A percentile compares a stretch with the other conserved stretches of the same genome.
These are phyloP conservation scores for Aureobasidium melanogenum DNA, from an alignment of 2,329 filamentous ascomycete species.

Conservation along the genomic window DNA sequence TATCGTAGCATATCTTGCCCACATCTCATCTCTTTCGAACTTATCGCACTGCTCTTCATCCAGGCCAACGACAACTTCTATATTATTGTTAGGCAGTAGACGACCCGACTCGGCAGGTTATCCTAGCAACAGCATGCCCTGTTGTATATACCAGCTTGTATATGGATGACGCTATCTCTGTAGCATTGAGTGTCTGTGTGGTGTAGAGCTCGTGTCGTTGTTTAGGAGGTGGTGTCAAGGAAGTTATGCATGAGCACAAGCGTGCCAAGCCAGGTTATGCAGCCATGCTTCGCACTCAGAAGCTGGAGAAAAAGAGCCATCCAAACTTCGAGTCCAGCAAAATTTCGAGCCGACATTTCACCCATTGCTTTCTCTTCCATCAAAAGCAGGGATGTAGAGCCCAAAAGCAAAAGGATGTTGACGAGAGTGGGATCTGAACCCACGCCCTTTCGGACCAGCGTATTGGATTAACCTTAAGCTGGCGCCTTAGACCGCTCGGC, in stretches of 20 bases:
- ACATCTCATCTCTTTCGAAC: background rate
- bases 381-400: background rate
- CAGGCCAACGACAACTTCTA: background rate
- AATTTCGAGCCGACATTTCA: too few relatives aligned
- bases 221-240: background rate
- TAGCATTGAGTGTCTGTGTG: too few relatives aligned
- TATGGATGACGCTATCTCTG: too few relatives aligned
- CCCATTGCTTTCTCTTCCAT: background rate
- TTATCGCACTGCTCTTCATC: background rate
- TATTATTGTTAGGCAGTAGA: background rate
- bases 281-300: background rate
- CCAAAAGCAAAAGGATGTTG: background rate
- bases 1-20: background rate
- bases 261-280: background rate
- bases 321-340: too few relatives aligned
- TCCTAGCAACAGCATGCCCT: too few relatives aligned
- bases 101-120: too few relatives aligned
- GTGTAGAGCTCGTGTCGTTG: background rate
- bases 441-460: constrained; percentile 3
- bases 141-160: too few relatives aligned
- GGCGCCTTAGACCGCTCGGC: constrained; percentile 9
- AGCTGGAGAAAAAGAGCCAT: background rate
- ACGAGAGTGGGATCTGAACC: constrained; percentile 5
- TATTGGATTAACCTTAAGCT: constrained; percentile 3
- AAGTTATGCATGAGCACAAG: background rate